Evolutionary conservation across 495 filamentous ascomycete species (phyloP), one percentile per base, ranked within the genome.

Genomic region (Penicillium odoratum): DNA sequence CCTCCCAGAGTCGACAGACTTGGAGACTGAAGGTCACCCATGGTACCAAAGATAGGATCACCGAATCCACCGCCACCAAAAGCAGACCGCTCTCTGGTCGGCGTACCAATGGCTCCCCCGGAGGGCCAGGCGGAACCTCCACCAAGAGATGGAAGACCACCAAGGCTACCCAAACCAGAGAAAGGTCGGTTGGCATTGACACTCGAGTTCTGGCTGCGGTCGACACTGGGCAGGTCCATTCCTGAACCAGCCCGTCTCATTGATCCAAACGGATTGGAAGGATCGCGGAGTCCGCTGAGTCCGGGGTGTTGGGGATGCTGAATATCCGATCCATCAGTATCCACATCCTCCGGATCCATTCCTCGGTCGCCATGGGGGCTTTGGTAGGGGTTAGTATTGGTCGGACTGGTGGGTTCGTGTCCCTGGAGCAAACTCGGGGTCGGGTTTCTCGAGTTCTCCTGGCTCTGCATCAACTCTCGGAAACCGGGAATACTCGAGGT

Each of bases 351-450:
- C 3, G 82, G 78, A 26, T 92, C 86, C 0, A 78, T 55, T 3
- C 55, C 79, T 33, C 85, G 84, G 16, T 92, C 89, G n/a, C 84
- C 88, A n/a, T 89, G 85, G 8, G 94, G 95, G 70, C 93, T 98
- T 61, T 90, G 89, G 66, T 93, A 98, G n/a, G 94, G 95, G 70
- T 98, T 98, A 1, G 94, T 98, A 58, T 96, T 92, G 0, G 93
- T 94, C 36, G 94, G 95, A 66, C 95, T 98, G 58, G 89, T 82
- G 7, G 87, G 87, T 59, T 92, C 89, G 53, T 82, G 77, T 48
- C 73, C 80, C 48, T 81, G 81, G 52, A 78, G 73, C 42, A 80
- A 74, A 51, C 77, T 80, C 45, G 77, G 81, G 63, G 78, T 85
- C 61, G 79, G 78, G 66, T 87, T 83, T 36, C 81, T 76, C 11